Conservation (phyloP, 768 basidiomycete genomes). For the Hericium erinaceus region DNA sequence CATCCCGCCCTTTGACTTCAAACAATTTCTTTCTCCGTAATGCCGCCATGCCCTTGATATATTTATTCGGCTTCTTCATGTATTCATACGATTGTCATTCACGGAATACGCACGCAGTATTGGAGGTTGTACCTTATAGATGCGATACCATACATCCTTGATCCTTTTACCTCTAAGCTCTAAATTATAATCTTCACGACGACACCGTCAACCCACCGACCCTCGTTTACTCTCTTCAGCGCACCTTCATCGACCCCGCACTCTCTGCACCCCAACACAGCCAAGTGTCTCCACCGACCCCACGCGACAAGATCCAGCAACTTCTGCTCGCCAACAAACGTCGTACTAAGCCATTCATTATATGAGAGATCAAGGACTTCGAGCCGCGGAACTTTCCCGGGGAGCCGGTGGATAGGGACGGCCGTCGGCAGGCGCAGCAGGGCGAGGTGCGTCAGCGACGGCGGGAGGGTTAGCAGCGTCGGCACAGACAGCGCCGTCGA, state of each 20-base stretch:
- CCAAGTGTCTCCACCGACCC: slow-evolving; percentile 44
- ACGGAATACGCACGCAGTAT: too few relatives aligned
- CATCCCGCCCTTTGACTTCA: slow-evolving; percentile 47
- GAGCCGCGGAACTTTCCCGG: slow-evolving; percentile 51
- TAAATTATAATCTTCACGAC: slow-evolving; percentile 35
- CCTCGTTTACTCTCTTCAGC: slow-evolving; percentile 40
- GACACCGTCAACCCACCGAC: slow-evolving; percentile 50
- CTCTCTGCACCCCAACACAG: slow-evolving; percentile 45
- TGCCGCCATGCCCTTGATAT: background rate
- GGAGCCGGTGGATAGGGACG: slow-evolving; percentile 47
- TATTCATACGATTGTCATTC: too few relatives aligned
- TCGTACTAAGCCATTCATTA: slow-evolving; percentile 37
- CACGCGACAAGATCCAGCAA: slow-evolving; percentile 47
- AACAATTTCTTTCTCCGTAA: slow-evolving; percentile 40
- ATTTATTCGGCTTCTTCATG: too few relatives aligned
- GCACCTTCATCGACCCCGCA: slow-evolving; percentile 39
- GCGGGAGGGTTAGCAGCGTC: slow-evolving; percentile 44
- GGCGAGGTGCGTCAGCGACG: slow-evolving; percentile 54
- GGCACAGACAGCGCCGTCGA: slow-evolving; percentile 36
- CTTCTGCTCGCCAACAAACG: slow-evolving; percentile 22
- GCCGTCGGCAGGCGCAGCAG: slow-evolving; percentile 42
- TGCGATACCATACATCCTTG: background rate
- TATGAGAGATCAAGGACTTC: slow-evolving; percentile 59
- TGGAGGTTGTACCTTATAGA: too few relatives aligned
- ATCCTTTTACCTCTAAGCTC: slow-evolving; percentile 10